A percentile compares a stretch with the other conserved stretches of the same genome.
Evolutionary conservation across 2,329 filamentous ascomycete species (phyloP).

Genomic region (Alternaria sp.): DNA sequence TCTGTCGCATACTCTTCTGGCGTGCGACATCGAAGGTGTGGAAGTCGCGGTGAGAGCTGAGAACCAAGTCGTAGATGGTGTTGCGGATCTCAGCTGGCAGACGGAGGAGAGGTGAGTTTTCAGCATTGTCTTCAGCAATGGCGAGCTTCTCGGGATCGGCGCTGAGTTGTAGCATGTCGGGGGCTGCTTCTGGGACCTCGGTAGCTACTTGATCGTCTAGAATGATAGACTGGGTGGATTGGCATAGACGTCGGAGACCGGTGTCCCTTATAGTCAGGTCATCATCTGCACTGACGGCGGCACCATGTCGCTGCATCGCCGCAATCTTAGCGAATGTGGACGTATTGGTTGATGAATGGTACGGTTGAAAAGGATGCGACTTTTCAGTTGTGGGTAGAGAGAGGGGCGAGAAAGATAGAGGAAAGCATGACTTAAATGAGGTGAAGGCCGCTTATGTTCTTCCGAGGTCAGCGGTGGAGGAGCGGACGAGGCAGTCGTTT

Average conservation of each 20-base stretch:
- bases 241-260: not conserved
- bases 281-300: no score
- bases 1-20: not conserved
- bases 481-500: not conserved
- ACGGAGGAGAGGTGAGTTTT: conserved; percentile 35
- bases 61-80: conserved; percentile 56
- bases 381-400: not conserved
- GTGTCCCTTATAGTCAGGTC: no score
- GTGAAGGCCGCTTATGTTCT: no score
- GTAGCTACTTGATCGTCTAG: not conserved
- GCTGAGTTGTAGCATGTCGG: not conserved
- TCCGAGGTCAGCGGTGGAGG: not conserved
- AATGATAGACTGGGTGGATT: not conserved
- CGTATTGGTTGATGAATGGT: not conserved
- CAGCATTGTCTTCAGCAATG: not conserved
- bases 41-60: conserved; percentile 18
- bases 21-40: not conserved
- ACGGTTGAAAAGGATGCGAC: not conserved
- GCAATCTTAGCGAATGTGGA: not conserved
- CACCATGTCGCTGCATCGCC: no score
- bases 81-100: conserved; percentile 66
- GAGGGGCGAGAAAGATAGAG: no score
- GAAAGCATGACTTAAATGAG: no score
- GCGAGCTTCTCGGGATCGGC: not conserved
- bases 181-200: not conserved